A percentile compares a stretch with the other conserved stretches of the same genome.
Evolutionary conservation across 1,284 basidiomycete genomes (phyloP).

Genomic region (Cryptococcus deneoformans): DNA sequence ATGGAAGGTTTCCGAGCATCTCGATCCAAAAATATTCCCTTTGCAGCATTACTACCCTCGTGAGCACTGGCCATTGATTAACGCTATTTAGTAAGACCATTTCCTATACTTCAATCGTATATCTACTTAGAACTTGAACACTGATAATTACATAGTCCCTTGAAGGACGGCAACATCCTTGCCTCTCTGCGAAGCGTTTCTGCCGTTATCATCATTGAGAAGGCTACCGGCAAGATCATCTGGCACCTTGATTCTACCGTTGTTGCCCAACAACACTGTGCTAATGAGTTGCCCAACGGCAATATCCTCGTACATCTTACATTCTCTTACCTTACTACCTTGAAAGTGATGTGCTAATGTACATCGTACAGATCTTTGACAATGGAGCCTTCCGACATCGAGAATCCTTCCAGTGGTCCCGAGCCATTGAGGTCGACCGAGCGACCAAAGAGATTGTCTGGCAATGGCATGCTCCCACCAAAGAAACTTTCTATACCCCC

Average conservation of each 20-base stretch:
- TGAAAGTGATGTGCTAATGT: too few relatives aligned
- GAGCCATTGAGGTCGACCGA: constrained; percentile 19
- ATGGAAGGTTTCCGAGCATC: constrained; percentile 20
- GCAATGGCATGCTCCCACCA: constrained; percentile 18
- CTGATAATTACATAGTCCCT: constrained; percentile 5
- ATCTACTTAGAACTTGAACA: neutral
- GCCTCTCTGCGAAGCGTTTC: constrained; percentile 19
- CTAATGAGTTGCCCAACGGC: constrained; percentile 21
- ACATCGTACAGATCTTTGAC: constrained; percentile 13
- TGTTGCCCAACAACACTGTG: constrained; percentile 20
- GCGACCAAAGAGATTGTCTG: constrained; percentile 19
- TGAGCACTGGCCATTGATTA: constrained; percentile 24
- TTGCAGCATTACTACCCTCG: constrained; percentile 17
- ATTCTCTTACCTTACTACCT: neutral
- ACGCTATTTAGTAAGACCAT: constrained; percentile 15
- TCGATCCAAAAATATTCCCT: constrained; percentile 19
- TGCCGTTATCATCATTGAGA: constrained; percentile 22
- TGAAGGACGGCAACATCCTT: constrained; percentile 19
- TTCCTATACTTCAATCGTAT: neutral
- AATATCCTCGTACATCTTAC: constrained; percentile 16
- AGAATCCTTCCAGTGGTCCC: constrained; percentile 13
- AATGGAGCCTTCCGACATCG: constrained; percentile 20
- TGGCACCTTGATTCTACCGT: constrained; percentile 21
- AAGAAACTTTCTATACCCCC: constrained; percentile 22
- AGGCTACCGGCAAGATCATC: constrained; percentile 17